Evolutionary conservation across 768 basidiomycete species (phyloP), one percentile per base, ranked within the genome.

Genomic region (Hericium alpestre): DNA sequence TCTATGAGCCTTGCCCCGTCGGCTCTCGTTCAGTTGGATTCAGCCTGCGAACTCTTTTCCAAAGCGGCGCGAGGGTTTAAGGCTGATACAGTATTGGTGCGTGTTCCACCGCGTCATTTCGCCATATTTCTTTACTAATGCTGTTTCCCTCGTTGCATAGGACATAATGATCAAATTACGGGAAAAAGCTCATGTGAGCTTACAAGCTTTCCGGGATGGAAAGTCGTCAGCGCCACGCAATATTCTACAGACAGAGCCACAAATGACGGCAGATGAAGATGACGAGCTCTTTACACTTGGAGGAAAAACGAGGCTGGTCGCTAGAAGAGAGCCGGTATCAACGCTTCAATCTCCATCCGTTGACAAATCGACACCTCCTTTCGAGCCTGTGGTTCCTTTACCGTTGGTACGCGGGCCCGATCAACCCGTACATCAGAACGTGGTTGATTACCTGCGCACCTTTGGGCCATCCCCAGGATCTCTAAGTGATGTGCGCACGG

Each of bases 1-100:
- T 87, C 86, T 16, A 86, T 87, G 80, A 86, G 84, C 62, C 69
- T 88, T 59, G 86, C 86, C 20, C 83, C 84, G 16, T 87, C 86
- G 22, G 86, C 86, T 4, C 76, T 88, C 9, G 76, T 80, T 8
- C 86, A 88, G 63, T 71, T 88, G 27, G 84, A 87, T 65, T 86
- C 86, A 0, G 86, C 86, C 6, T 87, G 84, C 61, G 82, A 86
- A 56, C 74, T 87, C 32, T 87, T 87, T 63, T 74, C 81, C n/a
- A 84, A 83, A 65, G 79, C 83, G 18, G 84, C 85, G 10, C 74
- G 71, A 18, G 81, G 80, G 18, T 87, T 87, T 67, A 76, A 77
- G 56, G 85, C 85, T 0, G 74, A 75, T 53, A 76, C 83, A 61
- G 85, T 87, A 54, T 68, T 86, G 71, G 85, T 86, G 65, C 68